Evolutionary conservation across 192 early-diverging fungal species (phyloP).

Genomic region (Backusella macrospora): DNA sequence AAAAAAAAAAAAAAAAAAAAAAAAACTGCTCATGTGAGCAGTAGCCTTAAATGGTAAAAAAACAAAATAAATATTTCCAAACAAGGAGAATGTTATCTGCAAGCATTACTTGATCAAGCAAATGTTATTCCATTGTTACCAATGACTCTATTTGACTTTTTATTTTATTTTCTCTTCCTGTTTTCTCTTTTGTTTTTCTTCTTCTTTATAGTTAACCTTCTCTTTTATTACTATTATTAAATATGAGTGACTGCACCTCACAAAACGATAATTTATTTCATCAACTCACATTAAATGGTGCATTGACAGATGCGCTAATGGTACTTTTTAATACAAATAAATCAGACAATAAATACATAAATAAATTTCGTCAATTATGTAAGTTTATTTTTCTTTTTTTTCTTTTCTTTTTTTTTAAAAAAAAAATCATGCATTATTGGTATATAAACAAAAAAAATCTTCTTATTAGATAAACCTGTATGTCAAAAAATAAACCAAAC

Average conservation of each 20-base stretch:
- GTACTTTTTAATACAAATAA: neutral
- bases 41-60: neutral
- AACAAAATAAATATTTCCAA: neutral
- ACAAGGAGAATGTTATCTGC: conserved; percentile 9
- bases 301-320: conserved; percentile 11
- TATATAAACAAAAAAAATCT: neutral
- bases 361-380: conserved; percentile 19
- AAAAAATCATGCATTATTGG: neutral
- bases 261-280: conserved; percentile 10
- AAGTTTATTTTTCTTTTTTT: conserved; percentile 1
- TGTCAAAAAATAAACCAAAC: neutral
- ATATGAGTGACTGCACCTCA: neutral
- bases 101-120: neutral
- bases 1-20: no score
- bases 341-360: neutral
- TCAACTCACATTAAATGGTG: conserved; percentile 9
- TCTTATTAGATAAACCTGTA: conserved; percentile 7
- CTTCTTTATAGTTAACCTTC: neutral
- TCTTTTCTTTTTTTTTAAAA: no score
- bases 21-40: neutral
- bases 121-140: conserved; percentile 5
- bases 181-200: neutral
- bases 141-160: neutral
- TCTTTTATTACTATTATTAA: neutral
- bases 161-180: neutral